These are phyloP conservation scores for Hymenoscyphus salicellus DNA, from an alignment of 2,329 filamentous ascomycete genomes.

Conservation along the genomic window DNA sequence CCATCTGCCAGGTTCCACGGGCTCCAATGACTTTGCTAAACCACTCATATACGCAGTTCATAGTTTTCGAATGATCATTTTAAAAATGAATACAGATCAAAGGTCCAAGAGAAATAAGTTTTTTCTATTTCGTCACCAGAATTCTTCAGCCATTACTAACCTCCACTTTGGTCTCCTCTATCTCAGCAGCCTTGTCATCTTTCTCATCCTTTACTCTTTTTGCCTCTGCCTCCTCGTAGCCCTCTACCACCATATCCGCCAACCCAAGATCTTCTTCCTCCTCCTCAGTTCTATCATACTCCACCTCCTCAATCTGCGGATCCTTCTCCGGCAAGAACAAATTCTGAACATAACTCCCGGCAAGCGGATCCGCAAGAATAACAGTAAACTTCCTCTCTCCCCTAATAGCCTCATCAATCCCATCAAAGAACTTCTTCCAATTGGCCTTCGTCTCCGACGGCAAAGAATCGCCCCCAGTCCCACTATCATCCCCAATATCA, in stretches of 20 bases:
- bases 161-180: background rate
- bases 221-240: slow-evolving; percentile 51
- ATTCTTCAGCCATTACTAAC: background rate
- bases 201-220: background rate
- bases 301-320: slow-evolving; percentile 74
- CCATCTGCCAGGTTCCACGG: too few relatives aligned
- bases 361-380: slow-evolving; percentile 81
- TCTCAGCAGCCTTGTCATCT: background rate
- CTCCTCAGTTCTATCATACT: slow-evolving; percentile 83
- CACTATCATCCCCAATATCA: slow-evolving; percentile 58
- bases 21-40: too few relatives aligned
- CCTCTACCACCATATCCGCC: slow-evolving; percentile 88
- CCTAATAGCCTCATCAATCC: slow-evolving; percentile 72
- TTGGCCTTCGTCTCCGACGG: slow-evolving; percentile 58
- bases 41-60: background rate
- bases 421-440: slow-evolving; percentile 80
- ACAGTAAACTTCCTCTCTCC: slow-evolving; percentile 80
- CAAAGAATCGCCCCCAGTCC: slow-evolving; percentile 76
- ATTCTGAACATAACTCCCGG: slow-evolving; percentile 91
- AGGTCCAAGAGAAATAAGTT: background rate
- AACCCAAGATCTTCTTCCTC: slow-evolving; percentile 93
- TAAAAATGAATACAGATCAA: background rate
- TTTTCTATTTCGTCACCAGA: background rate
- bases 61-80: background rate
- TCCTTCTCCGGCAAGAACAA: slow-evolving; percentile 73